Evolutionary conservation across 257 asterid species (phyloP).

Genomic region (Plantago major): DNA sequence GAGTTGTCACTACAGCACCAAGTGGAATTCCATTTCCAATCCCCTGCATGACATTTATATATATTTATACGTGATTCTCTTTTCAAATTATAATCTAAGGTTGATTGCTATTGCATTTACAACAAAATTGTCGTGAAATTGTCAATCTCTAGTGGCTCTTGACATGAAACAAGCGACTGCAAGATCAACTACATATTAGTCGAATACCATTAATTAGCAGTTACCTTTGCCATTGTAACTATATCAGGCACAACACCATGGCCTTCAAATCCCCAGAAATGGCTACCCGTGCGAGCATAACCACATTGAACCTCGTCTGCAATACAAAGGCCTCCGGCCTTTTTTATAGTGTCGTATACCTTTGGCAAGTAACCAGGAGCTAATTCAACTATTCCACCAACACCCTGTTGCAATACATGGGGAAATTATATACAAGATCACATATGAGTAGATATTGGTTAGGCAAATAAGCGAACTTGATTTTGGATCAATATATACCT

Average conservation of each 20-base stretch:
- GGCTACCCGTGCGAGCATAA: conserved; percentile 63
- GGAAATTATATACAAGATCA: no score
- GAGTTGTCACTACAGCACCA: conserved; percentile 76
- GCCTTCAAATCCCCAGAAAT: conserved; percentile 68
- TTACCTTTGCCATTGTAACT: conserved; percentile 82
- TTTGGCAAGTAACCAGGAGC: conserved; percentile 70
- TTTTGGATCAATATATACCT: conserved; percentile 28
- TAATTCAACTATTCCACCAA: conserved; percentile 69
- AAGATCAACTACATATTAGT: no score
- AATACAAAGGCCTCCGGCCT: conserved; percentile 66
- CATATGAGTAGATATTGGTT: not conserved
- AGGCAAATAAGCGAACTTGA: not conserved
- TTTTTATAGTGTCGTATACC: conserved; percentile 39
- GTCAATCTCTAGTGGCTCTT: no score
- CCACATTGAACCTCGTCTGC: conserved; percentile 80
- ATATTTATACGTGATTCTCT: not conserved
- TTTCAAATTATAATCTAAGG: no score
- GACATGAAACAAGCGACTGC: no score
- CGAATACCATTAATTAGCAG: not conserved
- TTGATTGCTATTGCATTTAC: no score
- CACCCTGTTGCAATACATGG: conserved; percentile 38
- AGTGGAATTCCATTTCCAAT: conserved; percentile 73
- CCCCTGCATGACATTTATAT: no score
- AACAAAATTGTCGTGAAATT: no score
- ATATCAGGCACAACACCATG: conserved; percentile 79